These are phyloP conservation scores for Ichthyophonus hoferi DNA, from an alignment of 208 protist species.

Conservation along the genomic window DNA sequence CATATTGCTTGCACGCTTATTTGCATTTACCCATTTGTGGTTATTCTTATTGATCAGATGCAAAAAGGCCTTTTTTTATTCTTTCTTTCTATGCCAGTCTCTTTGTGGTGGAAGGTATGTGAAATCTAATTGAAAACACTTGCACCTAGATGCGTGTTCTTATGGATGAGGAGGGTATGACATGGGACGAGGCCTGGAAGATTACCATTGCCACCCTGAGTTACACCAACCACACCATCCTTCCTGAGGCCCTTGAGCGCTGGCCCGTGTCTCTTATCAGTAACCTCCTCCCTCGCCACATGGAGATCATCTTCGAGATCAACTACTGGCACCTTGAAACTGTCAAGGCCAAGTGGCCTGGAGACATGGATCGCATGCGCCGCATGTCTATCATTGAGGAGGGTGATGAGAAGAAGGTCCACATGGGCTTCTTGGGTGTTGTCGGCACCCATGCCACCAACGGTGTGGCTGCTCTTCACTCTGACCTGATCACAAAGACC, in stretches of 20 bases:
- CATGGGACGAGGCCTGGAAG: slow-evolving; percentile 66
- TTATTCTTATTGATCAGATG: too few relatives aligned
- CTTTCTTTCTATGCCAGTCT: too few relatives aligned
- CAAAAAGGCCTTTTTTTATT: too few relatives aligned
- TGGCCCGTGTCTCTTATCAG: slow-evolving; percentile 69
- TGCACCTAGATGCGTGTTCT: slow-evolving; percentile 51
- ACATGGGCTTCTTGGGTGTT: slow-evolving; percentile 72
- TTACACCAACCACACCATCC: slow-evolving; percentile 82
- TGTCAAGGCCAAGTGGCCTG: slow-evolving; percentile 31
- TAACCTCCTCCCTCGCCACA: slow-evolving; percentile 70
- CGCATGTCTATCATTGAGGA: slow-evolving; percentile 70
- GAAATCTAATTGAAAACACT: neutral
- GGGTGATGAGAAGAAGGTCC: slow-evolving; percentile 40
- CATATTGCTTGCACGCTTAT: too few relatives aligned
- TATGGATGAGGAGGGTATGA: slow-evolving; percentile 62
- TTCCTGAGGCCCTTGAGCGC: slow-evolving; percentile 77
- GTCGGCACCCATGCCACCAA: slow-evolving; percentile 72
- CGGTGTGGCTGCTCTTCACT: slow-evolving; percentile 75
- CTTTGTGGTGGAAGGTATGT: too few relatives aligned
- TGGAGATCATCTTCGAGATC: slow-evolving; percentile 78
- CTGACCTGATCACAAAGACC: slow-evolving; percentile 65
- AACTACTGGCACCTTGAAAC: slow-evolving; percentile 66
- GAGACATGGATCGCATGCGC: slow-evolving; percentile 28
- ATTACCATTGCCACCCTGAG: slow-evolving; percentile 60
- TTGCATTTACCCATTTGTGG: too few relatives aligned